A percentile compares a stretch with the other conserved stretches of the same genome.
Conservation (phyloP, 306 rosid genomes). For the Nissolia schottii region DNA sequence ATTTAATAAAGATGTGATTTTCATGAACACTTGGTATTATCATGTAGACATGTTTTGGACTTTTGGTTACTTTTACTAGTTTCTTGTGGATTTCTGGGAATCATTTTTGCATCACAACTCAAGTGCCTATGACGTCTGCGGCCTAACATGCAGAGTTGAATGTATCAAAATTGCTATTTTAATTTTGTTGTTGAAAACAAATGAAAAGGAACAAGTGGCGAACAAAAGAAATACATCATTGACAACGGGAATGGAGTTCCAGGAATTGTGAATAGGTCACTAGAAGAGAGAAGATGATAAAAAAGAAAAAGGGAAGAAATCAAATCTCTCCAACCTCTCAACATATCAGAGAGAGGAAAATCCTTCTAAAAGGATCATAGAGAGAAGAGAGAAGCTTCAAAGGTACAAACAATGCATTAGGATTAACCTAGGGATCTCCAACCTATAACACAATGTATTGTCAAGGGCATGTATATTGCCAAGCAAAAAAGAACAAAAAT, state of each 20-base stretch:
- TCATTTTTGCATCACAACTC: slow-evolving; percentile 2
- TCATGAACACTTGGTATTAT: slow-evolving; percentile 16
- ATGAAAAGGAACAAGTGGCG: neutral
- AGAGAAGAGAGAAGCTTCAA: neutral
- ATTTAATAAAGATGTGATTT: slow-evolving; percentile 34
- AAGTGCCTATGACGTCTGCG: neutral
- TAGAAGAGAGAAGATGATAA: slow-evolving; percentile 7
- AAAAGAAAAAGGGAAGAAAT: too few species aligned
- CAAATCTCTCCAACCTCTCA: too few species aligned
- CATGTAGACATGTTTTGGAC: slow-evolving; percentile 11
- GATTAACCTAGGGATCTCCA: neutral
- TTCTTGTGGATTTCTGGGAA: slow-evolving; percentile 3
- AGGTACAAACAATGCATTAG: neutral
- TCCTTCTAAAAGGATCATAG: neutral
- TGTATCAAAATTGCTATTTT: neutral
- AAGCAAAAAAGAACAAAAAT: too few species aligned
- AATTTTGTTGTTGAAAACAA: neutral
- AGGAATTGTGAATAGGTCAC: slow-evolving; percentile 10
- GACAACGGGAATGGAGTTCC: neutral
- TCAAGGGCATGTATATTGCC: neutral
- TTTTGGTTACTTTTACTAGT: slow-evolving; percentile 22
- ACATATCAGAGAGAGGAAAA: neutral
- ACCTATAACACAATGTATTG: neutral
- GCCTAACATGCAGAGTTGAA: neutral
- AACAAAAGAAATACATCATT: neutral